Conservation (phyloP, 768 basidiomycete species). For the Mycena vitilis region DNA sequence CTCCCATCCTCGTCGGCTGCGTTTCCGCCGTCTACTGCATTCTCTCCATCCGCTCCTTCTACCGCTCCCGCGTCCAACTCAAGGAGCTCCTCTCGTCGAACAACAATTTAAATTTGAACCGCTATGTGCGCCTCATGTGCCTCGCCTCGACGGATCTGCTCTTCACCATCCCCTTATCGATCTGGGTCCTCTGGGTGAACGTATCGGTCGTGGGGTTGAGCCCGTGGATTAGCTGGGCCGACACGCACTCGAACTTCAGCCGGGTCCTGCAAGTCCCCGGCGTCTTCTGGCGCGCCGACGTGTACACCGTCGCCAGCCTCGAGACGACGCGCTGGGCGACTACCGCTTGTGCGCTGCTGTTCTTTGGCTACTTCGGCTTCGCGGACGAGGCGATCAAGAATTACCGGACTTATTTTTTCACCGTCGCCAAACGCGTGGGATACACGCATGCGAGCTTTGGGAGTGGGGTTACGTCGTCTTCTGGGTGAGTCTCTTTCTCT, state of each 20-base stretch:
- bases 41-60: conserved; percentile 44
- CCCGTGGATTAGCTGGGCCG: conserved; percentile 63
- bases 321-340: conserved; percentile 63
- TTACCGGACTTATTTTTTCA: conserved; percentile 47
- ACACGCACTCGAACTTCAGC: conserved; percentile 62
- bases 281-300: conserved; percentile 53
- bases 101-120: conserved; percentile 38
- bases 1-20: conserved; percentile 55
- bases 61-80: conserved; percentile 55
- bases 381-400: conserved; percentile 68
- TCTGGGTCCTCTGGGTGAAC: conserved; percentile 54
- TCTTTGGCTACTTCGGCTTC: conserved; percentile 76
- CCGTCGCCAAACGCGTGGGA: too few relatives aligned
- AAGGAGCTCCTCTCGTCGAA: conserved; percentile 47
- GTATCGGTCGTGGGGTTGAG: conserved; percentile 41
- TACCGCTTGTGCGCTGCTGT: conserved; percentile 32
- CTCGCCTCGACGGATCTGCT: conserved; percentile 61
- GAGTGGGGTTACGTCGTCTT: too few relatives aligned
- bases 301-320: conserved; percentile 38
- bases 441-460: too few relatives aligned
- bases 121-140: conserved; percentile 69
- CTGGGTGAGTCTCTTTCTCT: too few relatives aligned
- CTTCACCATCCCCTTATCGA: conserved; percentile 58
- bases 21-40: conserved; percentile 51
- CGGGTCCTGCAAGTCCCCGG: conserved; percentile 56